Conservation (phyloP, 345 rosid genomes). For the Brassica incana region DNA sequence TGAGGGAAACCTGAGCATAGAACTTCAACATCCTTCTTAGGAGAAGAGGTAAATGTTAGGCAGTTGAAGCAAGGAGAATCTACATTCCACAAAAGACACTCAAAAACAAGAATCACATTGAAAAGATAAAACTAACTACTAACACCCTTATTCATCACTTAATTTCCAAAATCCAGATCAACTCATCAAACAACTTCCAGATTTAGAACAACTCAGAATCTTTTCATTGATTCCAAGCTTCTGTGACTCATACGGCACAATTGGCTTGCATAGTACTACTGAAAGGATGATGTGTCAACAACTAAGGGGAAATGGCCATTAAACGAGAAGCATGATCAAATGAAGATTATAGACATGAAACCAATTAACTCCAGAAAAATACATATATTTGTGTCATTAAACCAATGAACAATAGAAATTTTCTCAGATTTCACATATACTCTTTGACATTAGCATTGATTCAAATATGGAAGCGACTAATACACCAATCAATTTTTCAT, state of each 20-base stretch:
- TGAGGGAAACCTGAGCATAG: conserved; percentile 63
- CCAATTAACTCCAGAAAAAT: background rate
- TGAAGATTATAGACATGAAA: background rate
- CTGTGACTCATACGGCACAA: background rate
- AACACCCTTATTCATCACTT: background rate
- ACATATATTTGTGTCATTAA: background rate
- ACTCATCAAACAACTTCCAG: background rate
- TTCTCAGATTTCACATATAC: background rate
- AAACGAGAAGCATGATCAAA: background rate
- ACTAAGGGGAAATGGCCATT: background rate
- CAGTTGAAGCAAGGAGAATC: conserved; percentile 11
- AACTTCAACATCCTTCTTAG: conserved; percentile 50
- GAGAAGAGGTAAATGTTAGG: background rate
- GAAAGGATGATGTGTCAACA: background rate
- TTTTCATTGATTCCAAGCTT: background rate
- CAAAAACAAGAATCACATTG: background rate
- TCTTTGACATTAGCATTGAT: background rate
- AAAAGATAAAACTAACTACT: background rate
- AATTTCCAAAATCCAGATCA: background rate
- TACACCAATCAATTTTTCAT: background rate
- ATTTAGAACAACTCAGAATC: background rate
- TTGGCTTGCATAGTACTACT: background rate
- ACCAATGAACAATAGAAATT: background rate
- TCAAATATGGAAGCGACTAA: background rate
- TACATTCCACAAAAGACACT: conserved; percentile 6